A percentile compares a stretch with the other conserved stretches of the same genome.
phyloP scores from a whole-genome alignment of 192 early-diverging fungal genomes.

The Cladochytrium replicatum region DNA sequence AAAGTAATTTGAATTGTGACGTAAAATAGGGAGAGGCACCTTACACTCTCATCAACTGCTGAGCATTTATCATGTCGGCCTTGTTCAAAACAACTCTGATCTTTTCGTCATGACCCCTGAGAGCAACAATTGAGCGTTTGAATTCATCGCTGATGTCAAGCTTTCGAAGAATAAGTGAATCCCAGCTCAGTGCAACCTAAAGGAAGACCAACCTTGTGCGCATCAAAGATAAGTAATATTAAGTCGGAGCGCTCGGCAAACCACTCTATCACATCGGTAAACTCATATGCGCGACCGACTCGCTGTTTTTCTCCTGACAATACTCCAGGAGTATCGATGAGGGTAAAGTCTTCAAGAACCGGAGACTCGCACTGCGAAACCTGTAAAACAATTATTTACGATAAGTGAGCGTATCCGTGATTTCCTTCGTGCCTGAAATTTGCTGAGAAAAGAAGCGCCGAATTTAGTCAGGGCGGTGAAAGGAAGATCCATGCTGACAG shows the following conservation, averaged over 20 bases:
- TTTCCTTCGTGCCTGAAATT: constrained; percentile 51
- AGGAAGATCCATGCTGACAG: constrained; percentile 68
- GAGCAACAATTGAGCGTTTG: constrained; percentile 62
- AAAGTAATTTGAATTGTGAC: not conserved
- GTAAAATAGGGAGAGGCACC: constrained; percentile 3
- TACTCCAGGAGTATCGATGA: constrained; percentile 88
- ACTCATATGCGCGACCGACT: constrained; percentile 72
- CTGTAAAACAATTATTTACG: constrained; percentile 6
- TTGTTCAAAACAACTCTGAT: constrained; percentile 81
- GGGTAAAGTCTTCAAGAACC: constrained; percentile 66
- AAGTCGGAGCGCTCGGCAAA: constrained; percentile 77
- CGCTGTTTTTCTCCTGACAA: constrained; percentile 79
- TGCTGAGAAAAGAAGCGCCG: constrained; percentile 67
- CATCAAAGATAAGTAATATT: constrained; percentile 81
- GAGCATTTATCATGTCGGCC: constrained; percentile 73
- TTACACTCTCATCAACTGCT: constrained; percentile 80
- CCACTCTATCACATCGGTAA: constrained; percentile 70
- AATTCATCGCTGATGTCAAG: constrained; percentile 87
- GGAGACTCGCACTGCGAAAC: constrained; percentile 71
- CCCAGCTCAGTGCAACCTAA: not conserved
- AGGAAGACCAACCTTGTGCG: constrained; percentile 50
- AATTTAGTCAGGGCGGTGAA: constrained; percentile 66
- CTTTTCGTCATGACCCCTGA: constrained; percentile 81
- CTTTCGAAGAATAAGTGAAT: not conserved
- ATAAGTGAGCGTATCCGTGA: constrained; percentile 1